These are phyloP conservation scores for Zymoseptoria passerinii DNA, from an alignment of 2,329 filamentous ascomycete genomes.

Conservation along the genomic window DNA sequence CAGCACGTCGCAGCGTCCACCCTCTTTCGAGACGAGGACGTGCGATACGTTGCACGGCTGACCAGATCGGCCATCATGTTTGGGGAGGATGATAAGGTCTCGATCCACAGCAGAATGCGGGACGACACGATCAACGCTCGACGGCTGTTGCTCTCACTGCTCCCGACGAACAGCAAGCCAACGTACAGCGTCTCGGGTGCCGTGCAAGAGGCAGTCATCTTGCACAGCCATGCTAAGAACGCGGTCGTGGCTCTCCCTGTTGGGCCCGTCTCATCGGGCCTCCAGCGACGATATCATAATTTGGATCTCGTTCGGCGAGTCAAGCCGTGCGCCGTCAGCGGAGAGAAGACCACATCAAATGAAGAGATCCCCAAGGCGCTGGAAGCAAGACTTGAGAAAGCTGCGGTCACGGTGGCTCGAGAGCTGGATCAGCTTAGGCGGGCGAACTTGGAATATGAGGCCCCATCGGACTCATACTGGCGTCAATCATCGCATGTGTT, in stretches of 20 bases:
- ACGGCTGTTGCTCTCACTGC: constrained; percentile 18
- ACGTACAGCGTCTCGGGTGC: neutral
- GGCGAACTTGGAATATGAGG: neutral
- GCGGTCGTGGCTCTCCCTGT: neutral
- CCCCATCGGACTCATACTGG: constrained; percentile 3
- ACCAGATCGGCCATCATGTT: constrained; percentile 14
- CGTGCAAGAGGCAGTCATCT: neutral
- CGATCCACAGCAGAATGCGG: constrained; percentile 7
- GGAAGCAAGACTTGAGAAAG: neutral
- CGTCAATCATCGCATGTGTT: neutral
- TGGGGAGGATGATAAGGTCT: neutral
- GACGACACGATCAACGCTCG: constrained; percentile 13
- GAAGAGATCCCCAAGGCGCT: neutral
- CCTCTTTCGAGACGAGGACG: constrained; percentile 12
- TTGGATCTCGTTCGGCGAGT: neutral
- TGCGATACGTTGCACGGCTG: constrained; percentile 12
- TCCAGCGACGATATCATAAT: constrained; percentile 2
- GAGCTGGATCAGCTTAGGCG: neutral
- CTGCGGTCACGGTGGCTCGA: neutral
- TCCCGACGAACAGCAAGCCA: constrained; percentile 13
- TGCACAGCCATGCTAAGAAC: neutral
- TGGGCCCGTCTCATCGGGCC: neutral
- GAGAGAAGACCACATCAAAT: neutral
- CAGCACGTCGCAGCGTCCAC: neutral
- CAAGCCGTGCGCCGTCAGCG: neutral